A percentile compares a stretch with the other conserved stretches of the same genome.
These are phyloP conservation scores for Aspergillus campestris DNA, from an alignment of 495 filamentous ascomycete genomes.

Conservation along the genomic window DNA sequence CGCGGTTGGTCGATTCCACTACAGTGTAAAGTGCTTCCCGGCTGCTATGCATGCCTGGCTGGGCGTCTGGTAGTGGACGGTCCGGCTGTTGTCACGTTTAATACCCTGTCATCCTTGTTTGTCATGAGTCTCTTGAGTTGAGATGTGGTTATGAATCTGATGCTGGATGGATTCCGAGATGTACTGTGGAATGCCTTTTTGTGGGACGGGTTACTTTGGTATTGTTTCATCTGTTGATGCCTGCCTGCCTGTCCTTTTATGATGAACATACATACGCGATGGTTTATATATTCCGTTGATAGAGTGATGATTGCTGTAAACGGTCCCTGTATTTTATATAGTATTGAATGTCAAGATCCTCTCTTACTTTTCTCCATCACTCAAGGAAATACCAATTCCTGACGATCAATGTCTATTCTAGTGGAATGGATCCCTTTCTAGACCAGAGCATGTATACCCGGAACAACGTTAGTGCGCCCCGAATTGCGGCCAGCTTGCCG, in stretches of 20 bases:
- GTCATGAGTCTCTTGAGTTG: background rate
- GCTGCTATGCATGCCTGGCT: background rate
- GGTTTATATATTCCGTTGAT: slow-evolving; percentile 8
- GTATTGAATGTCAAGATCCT: background rate
- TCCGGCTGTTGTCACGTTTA: slow-evolving; percentile 2
- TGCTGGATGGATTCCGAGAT: no score
- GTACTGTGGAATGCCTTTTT: no score
- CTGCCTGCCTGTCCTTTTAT: slow-evolving; percentile 7
- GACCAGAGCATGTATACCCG: slow-evolving; percentile 12
- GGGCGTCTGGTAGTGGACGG: background rate
- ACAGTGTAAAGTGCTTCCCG: background rate
- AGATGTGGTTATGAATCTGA: no score
- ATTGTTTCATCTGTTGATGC: slow-evolving; percentile 4
- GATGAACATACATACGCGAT: slow-evolving; percentile 14
- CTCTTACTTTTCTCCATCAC: background rate
- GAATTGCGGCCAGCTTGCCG: slow-evolving; percentile 32
- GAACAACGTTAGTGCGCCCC: slow-evolving; percentile 33
- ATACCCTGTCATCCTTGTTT: slow-evolving; percentile 4
- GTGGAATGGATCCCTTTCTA: no score
- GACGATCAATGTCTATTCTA: background rate
- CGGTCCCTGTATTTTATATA: slow-evolving; percentile 2
- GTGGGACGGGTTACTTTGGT: background rate
- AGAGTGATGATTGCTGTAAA: slow-evolving; percentile 10
- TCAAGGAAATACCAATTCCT: background rate
- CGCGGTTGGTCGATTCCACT: background rate